Base-by-base conservation (phyloP, 2,329 filamentous ascomycete species). In the Esteya vermicola region DNA sequence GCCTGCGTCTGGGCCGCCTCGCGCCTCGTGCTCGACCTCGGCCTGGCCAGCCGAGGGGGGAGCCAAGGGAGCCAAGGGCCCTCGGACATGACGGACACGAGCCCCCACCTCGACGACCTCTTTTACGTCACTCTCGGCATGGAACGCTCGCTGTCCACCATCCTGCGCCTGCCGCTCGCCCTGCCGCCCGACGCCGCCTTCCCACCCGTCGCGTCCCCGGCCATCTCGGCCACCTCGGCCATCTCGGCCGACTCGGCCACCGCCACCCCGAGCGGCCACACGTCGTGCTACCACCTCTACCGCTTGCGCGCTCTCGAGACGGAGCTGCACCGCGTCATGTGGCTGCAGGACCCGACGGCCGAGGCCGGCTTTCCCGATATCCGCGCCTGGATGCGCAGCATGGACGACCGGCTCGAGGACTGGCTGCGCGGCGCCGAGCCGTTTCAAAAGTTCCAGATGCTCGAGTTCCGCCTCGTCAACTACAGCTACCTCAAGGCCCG, bases 321-420 rank as follows among this genome's bases (percentile, higher is more conserved):
- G 10, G 37, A 39, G 18, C 13, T 39, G n/a, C 30, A 39, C 16
- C 37, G 37, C 22, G 37, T 39, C 3, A 20, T 39, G n/a, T 39
- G 37, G 37, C 37, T 39, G 37, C 37, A 16, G 22, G 21, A 39
- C 16, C 14, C n/a, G 4, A n/a, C 6, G 12, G 27, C 28, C 35
- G 35, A 37, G 25, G n/a, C 18, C 33, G 33, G 4, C 34, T 1
- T 9, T 18, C 9, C n/a, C n/a, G n/a, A 31, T 8, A 20, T 31
- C 16, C n/a, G 16, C 26, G 25, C 13, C 27, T 39, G 37, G 37
- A 16, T 33, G 5, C 14, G 6, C 30, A 12, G 12, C 22, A n/a
- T 33, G 14, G 22, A 25, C 22, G 30, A 6, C 9, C 37, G 30
- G 5, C 28, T 39, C 12, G 27, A 38, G 9, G 27, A 9, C 4